Base-by-base conservation (phyloP, 495 filamentous ascomycete genomes). In the Lasiosphaeria ovina region DNA sequence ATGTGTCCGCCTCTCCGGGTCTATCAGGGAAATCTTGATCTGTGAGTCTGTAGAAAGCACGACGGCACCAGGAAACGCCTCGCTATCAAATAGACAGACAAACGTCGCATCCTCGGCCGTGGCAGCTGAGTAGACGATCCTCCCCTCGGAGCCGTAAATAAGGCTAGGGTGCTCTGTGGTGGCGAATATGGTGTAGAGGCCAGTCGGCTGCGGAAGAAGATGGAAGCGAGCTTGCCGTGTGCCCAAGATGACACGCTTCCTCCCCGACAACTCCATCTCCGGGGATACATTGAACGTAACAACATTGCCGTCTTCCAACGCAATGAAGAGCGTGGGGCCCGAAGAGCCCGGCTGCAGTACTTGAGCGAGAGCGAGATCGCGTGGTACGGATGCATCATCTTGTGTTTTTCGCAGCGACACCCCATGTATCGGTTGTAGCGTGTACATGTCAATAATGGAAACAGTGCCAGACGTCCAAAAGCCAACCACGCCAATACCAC, bases 271-370 rank as follows among this genome's bases (percentile, higher is more conserved):
- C 6, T 81, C 72, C 61, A 82, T 80, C 47, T 83, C 79, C 0
- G 79, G 66, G 40, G 91, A 80, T n/a, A 95, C 76, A 40, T 83
- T 81, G 71, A 93, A 99, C 1, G 89, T 96, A 51, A 94, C 82
- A 9, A 99, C 89, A 65, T 89, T 90, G 32, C 94, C 94, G 73
- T 97, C 93, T 24, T 93, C 91, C 86, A 97, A 91, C n/a, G 92
- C 89, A 33, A 96, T 79, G 61, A 99, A 92, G 3, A 99, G 76
- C 0, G 89, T 96, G 2, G 91, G 87, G 0, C 79, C 78, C 38
- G 74, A 64, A 4, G 70, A 45, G 44, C 68, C 52, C 45, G 69
- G 62, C 14, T 84, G 82, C 12, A 96, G 80, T 1, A 97, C 77
- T 50, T 90, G 83, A 4, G 88, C 87, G 10, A 98, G 78, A 3